phyloP scores from a whole-genome alignment of 1,284 basidiomycete species.

The Garcileccinum viscosum region DNA sequence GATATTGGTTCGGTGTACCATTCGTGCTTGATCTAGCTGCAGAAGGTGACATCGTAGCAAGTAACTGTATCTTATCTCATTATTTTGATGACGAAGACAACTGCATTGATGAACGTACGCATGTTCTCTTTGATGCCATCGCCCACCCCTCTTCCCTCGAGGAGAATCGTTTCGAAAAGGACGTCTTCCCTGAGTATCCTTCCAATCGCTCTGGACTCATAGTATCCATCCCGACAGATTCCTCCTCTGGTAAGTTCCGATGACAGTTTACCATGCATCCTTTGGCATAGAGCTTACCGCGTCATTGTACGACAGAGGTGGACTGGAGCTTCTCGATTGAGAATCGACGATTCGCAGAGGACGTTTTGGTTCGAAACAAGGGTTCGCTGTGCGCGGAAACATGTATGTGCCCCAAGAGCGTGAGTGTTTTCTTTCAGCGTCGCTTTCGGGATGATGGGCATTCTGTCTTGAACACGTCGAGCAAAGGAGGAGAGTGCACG shows the following conservation, averaged over 20 bases:
- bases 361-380: slow-evolving; percentile 36
- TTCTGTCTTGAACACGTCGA: slow-evolving; percentile 48
- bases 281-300: background rate
- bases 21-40: slow-evolving; percentile 53
- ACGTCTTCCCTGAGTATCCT: slow-evolving; percentile 23
- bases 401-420: slow-evolving; percentile 27
- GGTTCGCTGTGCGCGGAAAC: slow-evolving; percentile 36
- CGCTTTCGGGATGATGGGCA: too few relatives aligned
- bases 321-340: slow-evolving; percentile 31
- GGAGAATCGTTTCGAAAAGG: slow-evolving; percentile 54
- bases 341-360: slow-evolving; percentile 34
- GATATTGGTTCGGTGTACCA: slow-evolving; percentile 63
- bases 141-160: slow-evolving; percentile 61
- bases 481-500: slow-evolving; percentile 63
- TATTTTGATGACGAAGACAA: background rate
- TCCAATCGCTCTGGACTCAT: background rate
- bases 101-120: background rate
- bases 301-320: slow-evolving; percentile 33
- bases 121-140: slow-evolving; percentile 47
- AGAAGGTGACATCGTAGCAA: slow-evolving; percentile 50
- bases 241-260: slow-evolving; percentile 49
- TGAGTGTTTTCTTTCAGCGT: slow-evolving; percentile 34
- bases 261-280: too few relatives aligned
- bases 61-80: slow-evolving; percentile 32
- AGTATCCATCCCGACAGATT: slow-evolving; percentile 41